Evolutionary conservation across 2,329 filamentous ascomycete genomes (phyloP), one percentile per base, ranked within the genome.

Genomic region (Fusarium illudens): DNA sequence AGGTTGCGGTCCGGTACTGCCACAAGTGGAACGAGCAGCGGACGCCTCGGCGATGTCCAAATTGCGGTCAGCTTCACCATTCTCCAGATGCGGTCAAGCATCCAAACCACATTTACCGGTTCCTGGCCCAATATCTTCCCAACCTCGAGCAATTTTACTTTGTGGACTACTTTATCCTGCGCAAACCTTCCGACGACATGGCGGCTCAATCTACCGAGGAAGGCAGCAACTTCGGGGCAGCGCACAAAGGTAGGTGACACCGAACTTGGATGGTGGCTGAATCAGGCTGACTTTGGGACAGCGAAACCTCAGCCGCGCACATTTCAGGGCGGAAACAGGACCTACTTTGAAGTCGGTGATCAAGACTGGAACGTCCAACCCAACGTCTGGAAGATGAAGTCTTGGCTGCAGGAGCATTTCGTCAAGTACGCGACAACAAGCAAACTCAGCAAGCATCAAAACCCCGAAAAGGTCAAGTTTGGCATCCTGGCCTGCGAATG

Each of bases 61-160:
- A 68, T 3, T 83, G 81, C 34, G 78, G 79, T 9, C 73, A 73
- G 8, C 59, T 73, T 3, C 77, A 80, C 54, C 65, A 69, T 8
- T 58, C 64, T 4, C 54, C 67, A 10, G 72, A 73, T 19, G 71
- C 64, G 36, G 68, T 75, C 49, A 68, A 72, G 13, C 78, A 77
- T 29, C 82, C 82, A 0, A 71, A 73, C 6, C 82, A 84, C 54
- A 71, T 83, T 1, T 83, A 82, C 66, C 79, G 83, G 50, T 82
- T 84, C 30, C 73, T 82, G 7, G 77, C 80, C 3, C 73, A 81
- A 10, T 78, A 81, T 62, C 71, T 81, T 13, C 79, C 79, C 2
- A 81, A 79, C 13, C 73, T 84, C 6, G 77, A 83, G 58, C 74
- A 78, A 2, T 82, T 84, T 42, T 83, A 81, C 61, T 79, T 84